Evolutionary conservation across 768 basidiomycete genomes (phyloP), one percentile per base, ranked within the genome.

Genomic region (Pleurotus cornucopiae): DNA sequence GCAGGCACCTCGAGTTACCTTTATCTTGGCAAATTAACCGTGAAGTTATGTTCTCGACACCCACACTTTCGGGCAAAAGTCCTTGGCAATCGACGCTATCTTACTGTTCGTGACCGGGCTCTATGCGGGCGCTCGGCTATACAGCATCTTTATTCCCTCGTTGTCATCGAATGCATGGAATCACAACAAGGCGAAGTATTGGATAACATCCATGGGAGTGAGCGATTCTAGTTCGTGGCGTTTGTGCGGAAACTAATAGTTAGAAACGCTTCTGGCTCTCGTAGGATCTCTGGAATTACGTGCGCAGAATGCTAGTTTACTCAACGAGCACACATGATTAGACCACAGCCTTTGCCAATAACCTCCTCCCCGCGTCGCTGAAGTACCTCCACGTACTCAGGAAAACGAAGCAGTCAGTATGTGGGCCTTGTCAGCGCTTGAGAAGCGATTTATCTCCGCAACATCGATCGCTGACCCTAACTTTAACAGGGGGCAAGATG

Each of bases 381-480:
- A 34, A 34, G 30, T 34, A 4, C 9, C 30, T 11, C 30, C 11
- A 30, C 30, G 30, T 7, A 30, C 30, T 3, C 11, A 3, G 9
- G 30, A 34, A 11, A 9, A 11, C 4, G 30, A 34, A 34, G 30
- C 2, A 11, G 11, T 34, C 30, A 11, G 30, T 11, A 7, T 34
- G 7, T 34, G 30, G 30, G 30, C 30, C 23, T 34, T 34, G 7
- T 9, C 30, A 34, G 30, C 41, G 41, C 20, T 21, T 7, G 6
- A 53, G 39, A 39, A 34, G 39, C 39, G 51, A 23, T 53, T 53
- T 43, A 53, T 53, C 51, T 53, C 51, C 51, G 51, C 51, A 53
- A 11, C 51, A 43, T 53, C 39, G 41, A 18, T 41, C 51, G 51
- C 37, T 41, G 51, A 40, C 51, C 38, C 34, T 39, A 9, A 53